phyloP scores from a whole-genome alignment of 768 basidiomycete genomes.

The Lactifluus rugatus region DNA sequence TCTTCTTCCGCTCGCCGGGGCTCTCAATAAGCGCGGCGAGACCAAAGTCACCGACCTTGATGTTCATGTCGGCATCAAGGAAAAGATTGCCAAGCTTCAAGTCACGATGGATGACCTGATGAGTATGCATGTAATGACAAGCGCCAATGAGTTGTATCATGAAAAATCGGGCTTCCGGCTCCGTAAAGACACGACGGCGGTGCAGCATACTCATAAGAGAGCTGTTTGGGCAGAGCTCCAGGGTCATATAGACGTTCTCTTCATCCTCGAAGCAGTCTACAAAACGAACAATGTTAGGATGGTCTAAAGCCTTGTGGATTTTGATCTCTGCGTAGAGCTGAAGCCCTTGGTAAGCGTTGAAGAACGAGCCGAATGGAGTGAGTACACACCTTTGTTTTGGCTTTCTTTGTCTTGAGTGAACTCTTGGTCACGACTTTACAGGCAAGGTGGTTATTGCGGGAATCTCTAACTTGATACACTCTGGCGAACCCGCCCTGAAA shows the following conservation, averaged over 20 bases:
- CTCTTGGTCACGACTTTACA: conserved; percentile 94
- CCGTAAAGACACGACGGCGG: conserved; percentile 75
- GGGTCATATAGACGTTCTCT: conserved; percentile 94
- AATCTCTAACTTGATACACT: conserved; percentile 88
- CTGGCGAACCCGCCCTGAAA: conserved; percentile 84
- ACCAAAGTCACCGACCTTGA: conserved; percentile 97
- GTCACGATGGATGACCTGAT: conserved; percentile 96
- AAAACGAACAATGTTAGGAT: conserved; percentile 90
- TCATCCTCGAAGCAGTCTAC: conserved; percentile 93
- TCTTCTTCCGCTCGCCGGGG: conserved; percentile 96
- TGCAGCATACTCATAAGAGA: conserved; percentile 88
- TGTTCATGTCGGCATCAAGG: conserved; percentile 83
- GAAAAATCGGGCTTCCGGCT: conserved; percentile 88
- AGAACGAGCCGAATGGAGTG: background rate
- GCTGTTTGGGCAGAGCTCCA: conserved; percentile 86
- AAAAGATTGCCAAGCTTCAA: conserved; percentile 95
- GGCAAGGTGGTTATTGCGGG: conserved; percentile 53
- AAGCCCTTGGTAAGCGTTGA: background rate
- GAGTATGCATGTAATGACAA: conserved; percentile 94
- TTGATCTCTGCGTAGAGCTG: conserved; percentile 98
- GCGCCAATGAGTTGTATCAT: conserved; percentile 93
- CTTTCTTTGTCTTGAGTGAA: conserved; percentile 90
- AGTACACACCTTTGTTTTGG: conserved; percentile 81
- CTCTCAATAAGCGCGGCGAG: conserved; percentile 94
- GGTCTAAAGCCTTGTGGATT: conserved; percentile 83